Percentiles rank a stretch among this genome's conserved stretches.
Conservation (phyloP, 2,329 filamentous ascomycete genomes). For the Monilinia polystroma region DNA sequence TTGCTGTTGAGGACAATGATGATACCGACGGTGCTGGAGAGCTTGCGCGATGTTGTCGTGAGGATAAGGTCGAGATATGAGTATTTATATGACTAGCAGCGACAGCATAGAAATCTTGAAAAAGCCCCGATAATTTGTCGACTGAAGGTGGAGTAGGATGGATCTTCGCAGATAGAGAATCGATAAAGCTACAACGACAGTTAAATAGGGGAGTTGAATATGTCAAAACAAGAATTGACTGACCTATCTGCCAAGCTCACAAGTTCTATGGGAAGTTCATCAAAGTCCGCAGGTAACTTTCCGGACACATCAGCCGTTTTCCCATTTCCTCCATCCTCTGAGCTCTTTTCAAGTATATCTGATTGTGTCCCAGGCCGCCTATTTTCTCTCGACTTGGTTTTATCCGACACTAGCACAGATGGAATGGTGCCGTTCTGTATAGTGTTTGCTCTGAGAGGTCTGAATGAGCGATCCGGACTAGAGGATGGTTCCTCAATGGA, state of each 20-base stretch:
- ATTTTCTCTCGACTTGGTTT: conserved; percentile 24
- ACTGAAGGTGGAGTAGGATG: conserved; percentile 80
- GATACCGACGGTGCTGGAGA: conserved; percentile 56
- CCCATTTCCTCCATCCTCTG: conserved; percentile 39
- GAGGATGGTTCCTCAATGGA: conserved; percentile 39
- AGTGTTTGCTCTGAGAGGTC: conserved; percentile 37
- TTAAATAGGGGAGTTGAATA: conserved; percentile 3
- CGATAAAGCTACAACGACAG: conserved; percentile 68
- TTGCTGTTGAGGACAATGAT: conserved; percentile 56
- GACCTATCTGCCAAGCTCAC: conserved; percentile 86
- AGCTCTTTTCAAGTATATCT: conserved; percentile 44
- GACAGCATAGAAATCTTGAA: conserved; percentile 88
- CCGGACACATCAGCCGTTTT: conserved; percentile 25
- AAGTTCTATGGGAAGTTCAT: conserved; percentile 91
- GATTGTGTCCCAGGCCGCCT: conserved; percentile 30
- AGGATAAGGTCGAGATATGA: conserved; percentile 78
- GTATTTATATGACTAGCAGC: conserved; percentile 81
- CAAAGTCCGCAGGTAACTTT: conserved; percentile 56
- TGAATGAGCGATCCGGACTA: conserved; percentile 29
- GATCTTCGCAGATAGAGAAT: conserved; percentile 82
- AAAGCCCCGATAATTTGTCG: conserved; percentile 78
- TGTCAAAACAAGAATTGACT: background rate
- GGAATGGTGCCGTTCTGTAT: conserved; percentile 37
- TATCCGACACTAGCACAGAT: conserved; percentile 27
- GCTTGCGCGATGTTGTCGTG: conserved; percentile 67